Percentiles rank a stretch among this genome's conserved stretches.
Evolutionary conservation across 2,329 filamentous ascomycete genomes (phyloP).

Genomic region (Colletotrichum ledebouriae): DNA sequence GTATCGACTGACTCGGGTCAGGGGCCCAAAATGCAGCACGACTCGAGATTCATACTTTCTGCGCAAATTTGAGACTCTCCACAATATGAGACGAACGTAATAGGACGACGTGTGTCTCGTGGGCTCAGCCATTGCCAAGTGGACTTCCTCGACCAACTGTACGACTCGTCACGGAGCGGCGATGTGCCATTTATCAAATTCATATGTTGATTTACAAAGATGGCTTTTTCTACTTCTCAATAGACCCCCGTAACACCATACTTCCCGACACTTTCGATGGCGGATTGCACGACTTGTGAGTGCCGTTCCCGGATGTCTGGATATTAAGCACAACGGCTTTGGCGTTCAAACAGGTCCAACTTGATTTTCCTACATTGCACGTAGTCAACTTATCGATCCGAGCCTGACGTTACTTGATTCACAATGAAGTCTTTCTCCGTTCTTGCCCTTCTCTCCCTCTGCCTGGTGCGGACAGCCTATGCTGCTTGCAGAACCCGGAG

Average conservation of each 20-base stretch:
- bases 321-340: background rate
- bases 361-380: no score
- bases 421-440: conserved; percentile 12
- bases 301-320: background rate
- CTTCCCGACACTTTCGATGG: conserved; percentile 2
- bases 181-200: no score
- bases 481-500: conserved; percentile 10
- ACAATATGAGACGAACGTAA: background rate
- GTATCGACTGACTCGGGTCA: background rate
- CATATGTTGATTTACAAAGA: no score
- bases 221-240: no score
- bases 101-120: background rate
- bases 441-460: conserved; percentile 8
- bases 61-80: background rate
- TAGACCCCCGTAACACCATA: conserved; percentile 1
- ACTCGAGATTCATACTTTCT: conserved; percentile 8
- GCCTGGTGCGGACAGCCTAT: conserved; percentile 10
- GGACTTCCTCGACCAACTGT: no score
- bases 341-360: background rate
- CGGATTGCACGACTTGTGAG: background rate
- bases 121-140: no score
- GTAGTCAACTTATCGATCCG: background rate
- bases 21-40: background rate
- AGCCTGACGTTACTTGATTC: background rate
- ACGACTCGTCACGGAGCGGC: no score